These are phyloP conservation scores for Byssothecium circinans DNA, from an alignment of 2,329 filamentous ascomycete genomes.

Conservation along the genomic window DNA sequence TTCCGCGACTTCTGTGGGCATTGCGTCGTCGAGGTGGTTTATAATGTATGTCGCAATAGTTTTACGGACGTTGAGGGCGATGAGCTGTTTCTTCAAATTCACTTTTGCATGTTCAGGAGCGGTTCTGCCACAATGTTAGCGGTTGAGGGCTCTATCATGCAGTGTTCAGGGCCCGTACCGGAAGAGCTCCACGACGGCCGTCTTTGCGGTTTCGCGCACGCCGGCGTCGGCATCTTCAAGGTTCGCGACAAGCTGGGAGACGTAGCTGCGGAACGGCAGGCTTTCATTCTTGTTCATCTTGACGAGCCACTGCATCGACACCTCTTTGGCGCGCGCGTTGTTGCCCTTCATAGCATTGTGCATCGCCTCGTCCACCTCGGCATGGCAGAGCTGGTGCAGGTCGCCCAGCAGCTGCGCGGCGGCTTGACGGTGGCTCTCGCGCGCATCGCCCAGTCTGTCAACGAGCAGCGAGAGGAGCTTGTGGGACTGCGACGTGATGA, in stretches of 20 bases:
- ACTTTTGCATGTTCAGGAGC: slow-evolving; percentile 83
- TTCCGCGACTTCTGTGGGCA: slow-evolving; percentile 26
- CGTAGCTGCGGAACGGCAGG: slow-evolving; percentile 80
- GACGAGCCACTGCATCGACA: slow-evolving; percentile 80
- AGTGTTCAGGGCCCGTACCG: slow-evolving; percentile 53
- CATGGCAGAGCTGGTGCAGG: slow-evolving; percentile 68
- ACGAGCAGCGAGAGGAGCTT: slow-evolving; percentile 73
- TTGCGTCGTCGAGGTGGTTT: slow-evolving; percentile 72
- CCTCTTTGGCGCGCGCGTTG: slow-evolving; percentile 82
- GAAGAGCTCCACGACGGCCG: slow-evolving; percentile 84
- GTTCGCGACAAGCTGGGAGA: slow-evolving; percentile 78
- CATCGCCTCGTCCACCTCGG: slow-evolving; percentile 78
- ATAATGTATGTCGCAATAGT: slow-evolving; percentile 83
- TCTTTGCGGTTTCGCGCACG: slow-evolving; percentile 83
- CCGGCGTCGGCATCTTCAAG: slow-evolving; percentile 87
- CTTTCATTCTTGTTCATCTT: slow-evolving; percentile 82
- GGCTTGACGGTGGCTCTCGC: slow-evolving; percentile 78
- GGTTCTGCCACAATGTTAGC: slow-evolving; percentile 54
- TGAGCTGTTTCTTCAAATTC: slow-evolving; percentile 84
- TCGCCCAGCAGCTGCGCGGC: slow-evolving; percentile 77
- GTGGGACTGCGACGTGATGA: slow-evolving; percentile 68
- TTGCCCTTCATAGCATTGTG: slow-evolving; percentile 76
- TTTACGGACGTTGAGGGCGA: slow-evolving; percentile 80
- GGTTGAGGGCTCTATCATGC: too few species aligned
- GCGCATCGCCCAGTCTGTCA: slow-evolving; percentile 84